Evolutionary conservation across 148 eudicot species (phyloP).

Genomic region (Talinum fruticosum): DNA sequence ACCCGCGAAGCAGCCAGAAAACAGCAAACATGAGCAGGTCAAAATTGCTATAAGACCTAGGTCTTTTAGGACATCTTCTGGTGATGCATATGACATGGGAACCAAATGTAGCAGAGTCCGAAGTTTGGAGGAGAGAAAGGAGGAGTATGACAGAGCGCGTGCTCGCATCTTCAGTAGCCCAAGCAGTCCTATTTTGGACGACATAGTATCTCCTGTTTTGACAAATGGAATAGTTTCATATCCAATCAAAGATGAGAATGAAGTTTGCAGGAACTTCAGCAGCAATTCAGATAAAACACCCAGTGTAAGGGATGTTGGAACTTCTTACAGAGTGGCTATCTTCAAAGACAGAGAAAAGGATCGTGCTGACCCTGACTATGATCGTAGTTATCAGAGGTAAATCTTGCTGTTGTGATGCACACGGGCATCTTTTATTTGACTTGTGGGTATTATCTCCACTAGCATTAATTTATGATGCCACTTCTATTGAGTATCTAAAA

Average conservation of each 20-base stretch:
- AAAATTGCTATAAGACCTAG: constrained; percentile 71
- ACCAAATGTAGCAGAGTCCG: constrained; percentile 40
- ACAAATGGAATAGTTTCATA: constrained; percentile 35
- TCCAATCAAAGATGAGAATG: constrained; percentile 48
- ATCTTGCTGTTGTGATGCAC: constrained; percentile 8
- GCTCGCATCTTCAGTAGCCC: constrained; percentile 84
- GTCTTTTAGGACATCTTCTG: constrained; percentile 45
- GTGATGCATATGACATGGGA: constrained; percentile 45
- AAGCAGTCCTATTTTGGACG: constrained; percentile 44
- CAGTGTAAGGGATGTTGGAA: constrained; percentile 47
- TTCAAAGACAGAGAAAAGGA: constrained; percentile 91
- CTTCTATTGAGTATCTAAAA: neutral
- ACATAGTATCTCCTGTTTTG: constrained; percentile 27
- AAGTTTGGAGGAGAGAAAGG: constrained; percentile 84
- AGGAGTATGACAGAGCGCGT: constrained; percentile 87
- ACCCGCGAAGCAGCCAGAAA: constrained; percentile 62
- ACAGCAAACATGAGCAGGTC: constrained; percentile 46
- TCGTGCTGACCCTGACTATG: constrained; percentile 87
- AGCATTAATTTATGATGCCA: neutral
- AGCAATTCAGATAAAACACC: constrained; percentile 42
- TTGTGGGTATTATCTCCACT: neutral
- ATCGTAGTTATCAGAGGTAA: constrained; percentile 82
- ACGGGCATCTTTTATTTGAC: neutral
- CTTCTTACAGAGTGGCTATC: constrained; percentile 62
- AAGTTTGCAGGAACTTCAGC: constrained; percentile 33